phyloP scores from a whole-genome alignment of 2,329 filamentous ascomycete genomes.

The Aspergillus persii region DNA sequence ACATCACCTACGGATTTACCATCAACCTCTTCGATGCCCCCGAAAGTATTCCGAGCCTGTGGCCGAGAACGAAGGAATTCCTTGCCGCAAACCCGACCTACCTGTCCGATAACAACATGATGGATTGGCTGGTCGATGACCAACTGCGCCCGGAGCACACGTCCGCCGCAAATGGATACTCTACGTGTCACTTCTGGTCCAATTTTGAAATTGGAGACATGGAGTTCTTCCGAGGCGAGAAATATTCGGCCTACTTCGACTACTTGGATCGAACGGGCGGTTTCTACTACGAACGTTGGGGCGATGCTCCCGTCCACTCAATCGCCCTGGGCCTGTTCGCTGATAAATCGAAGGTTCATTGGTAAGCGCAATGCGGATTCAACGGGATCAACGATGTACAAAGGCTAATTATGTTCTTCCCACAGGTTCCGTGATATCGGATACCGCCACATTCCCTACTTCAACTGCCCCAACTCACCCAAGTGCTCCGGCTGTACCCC shows the following conservation, averaged over 20 bases:
- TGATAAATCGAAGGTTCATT: conserved; percentile 86
- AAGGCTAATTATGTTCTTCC: conserved; percentile 2
- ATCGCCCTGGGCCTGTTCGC: conserved; percentile 91
- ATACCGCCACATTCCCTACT: conserved; percentile 97
- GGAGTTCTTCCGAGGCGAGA: conserved; percentile 84
- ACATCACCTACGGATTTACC: conserved; percentile 98
- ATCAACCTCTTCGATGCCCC: conserved; percentile 95
- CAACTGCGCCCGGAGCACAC: conserved; percentile 75
- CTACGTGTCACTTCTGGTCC: conserved; percentile 98
- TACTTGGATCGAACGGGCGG: conserved; percentile 91
- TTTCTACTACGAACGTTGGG: conserved; percentile 99
- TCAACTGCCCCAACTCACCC: conserved; percentile 95
- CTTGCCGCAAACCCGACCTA: conserved; percentile 79
- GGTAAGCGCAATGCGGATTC: conserved; percentile 56
- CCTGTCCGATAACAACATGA: conserved; percentile 77
- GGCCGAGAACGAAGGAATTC: conserved; percentile 95
- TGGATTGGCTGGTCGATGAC: conserved; percentile 82
- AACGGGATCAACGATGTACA: background rate
- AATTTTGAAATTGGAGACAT: conserved; percentile 97
- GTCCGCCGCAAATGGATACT: conserved; percentile 82
- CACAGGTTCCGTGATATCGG: conserved; percentile 96
- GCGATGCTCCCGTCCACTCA: conserved; percentile 94
- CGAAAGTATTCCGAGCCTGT: conserved; percentile 78
- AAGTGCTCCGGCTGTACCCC: conserved; percentile 88
- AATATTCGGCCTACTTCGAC: conserved; percentile 94